Percentiles rank a stretch among this genome's conserved stretches.
Evolutionary conservation across 75 land plant species (phyloP).

Genomic region (Picea sitchensis): DNA sequence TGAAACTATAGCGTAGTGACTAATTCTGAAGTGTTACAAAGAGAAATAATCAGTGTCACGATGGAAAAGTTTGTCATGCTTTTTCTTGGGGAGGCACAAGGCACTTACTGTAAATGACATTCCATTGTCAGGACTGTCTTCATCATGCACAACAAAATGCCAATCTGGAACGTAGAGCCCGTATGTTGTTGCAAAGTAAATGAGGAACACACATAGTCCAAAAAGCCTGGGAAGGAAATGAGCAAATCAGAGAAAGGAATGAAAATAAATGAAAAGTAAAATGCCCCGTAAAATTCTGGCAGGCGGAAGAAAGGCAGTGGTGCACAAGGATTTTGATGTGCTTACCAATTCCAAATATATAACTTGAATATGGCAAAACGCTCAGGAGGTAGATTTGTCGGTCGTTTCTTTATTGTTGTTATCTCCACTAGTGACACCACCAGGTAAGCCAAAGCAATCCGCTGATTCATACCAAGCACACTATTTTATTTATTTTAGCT

Average conservation of each 20-base stretch:
- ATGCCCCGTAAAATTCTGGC: background rate
- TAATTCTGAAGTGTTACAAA: no score
- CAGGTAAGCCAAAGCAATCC: conserved; percentile 68
- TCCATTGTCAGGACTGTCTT: conserved; percentile 1
- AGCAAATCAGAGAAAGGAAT: background rate
- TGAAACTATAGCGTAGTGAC: background rate
- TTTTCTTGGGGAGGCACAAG: background rate
- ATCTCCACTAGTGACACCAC: conserved; percentile 61
- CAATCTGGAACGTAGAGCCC: conserved; percentile 73
- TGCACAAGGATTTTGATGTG: background rate
- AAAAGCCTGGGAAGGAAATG: conserved; percentile 19
- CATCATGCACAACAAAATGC: conserved; percentile 31
- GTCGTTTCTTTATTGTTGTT: conserved; percentile 36
- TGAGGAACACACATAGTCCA: conserved; percentile 30
- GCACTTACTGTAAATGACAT: conserved; percentile 19
- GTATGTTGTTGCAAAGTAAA: conserved; percentile 48
- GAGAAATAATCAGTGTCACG: background rate
- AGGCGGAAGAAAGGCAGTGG: background rate
- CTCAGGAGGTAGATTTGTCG: conserved; percentile 14
- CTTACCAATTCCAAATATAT: conserved; percentile 61
- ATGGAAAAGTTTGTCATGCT: background rate
- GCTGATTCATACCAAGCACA: conserved; percentile 27
- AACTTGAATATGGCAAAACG: conserved; percentile 46
- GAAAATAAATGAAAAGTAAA: background rate
- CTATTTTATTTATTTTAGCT: background rate